A percentile compares a stretch with the other conserved stretches of the same genome.
These are phyloP conservation scores for Dioszegia aurantiaca DNA, from an alignment of 768 basidiomycete genomes.

Conservation along the genomic window DNA sequence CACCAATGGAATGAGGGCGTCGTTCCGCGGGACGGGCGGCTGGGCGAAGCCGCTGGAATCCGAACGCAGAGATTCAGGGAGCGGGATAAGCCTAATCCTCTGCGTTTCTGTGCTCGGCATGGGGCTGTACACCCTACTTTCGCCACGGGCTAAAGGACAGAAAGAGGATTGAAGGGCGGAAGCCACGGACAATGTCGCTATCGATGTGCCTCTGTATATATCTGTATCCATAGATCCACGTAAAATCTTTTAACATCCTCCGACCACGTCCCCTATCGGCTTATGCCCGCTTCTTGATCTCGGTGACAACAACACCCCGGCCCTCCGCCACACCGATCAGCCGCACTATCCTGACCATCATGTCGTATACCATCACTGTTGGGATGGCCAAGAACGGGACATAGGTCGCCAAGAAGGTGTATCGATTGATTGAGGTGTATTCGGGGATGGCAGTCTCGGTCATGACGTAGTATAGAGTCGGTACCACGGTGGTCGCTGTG, in stretches of 20 bases:
- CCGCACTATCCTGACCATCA: slow-evolving; percentile 53
- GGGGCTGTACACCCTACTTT: not conserved
- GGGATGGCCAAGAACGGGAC: slow-evolving; percentile 74
- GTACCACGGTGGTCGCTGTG: slow-evolving; percentile 71
- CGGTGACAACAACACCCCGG: slow-evolving; percentile 19
- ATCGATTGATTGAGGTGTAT: slow-evolving; percentile 59
- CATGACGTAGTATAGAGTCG: slow-evolving; percentile 66
- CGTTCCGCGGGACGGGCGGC: not conserved
- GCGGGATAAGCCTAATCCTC: not conserved
- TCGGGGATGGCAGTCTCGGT: slow-evolving; percentile 56
- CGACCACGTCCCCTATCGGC: no score
- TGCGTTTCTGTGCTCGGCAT: not conserved
- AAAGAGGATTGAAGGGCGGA: not conserved
- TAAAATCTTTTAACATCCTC: no score
- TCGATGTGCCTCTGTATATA: no score
- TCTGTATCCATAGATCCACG: slow-evolving; percentile 9
- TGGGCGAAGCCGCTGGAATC: not conserved
- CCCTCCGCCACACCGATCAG: slow-evolving; percentile 25
- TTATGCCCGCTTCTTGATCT: slow-evolving; percentile 9
- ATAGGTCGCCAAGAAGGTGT: slow-evolving; percentile 66
- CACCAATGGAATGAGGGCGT: not conserved
- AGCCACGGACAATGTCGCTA: no score
- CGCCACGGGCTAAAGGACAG: not conserved
- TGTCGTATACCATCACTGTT: slow-evolving; percentile 69
- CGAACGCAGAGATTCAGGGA: not conserved